Evolutionary conservation across 805 yeast genomes (phyloP).

Genomic region (Candida morakotiae): DNA sequence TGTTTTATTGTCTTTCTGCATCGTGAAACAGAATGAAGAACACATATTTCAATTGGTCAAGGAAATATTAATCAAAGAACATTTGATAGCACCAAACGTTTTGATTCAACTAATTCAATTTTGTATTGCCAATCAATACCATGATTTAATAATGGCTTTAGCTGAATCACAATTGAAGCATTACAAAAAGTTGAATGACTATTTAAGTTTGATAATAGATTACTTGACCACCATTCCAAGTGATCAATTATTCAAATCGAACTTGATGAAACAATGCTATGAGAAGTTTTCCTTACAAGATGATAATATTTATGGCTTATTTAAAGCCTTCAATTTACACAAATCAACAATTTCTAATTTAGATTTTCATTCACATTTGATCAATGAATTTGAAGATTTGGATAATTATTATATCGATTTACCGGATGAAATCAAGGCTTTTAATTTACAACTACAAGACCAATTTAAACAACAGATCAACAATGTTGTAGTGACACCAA

Average conservation of each 20-base stretch:
- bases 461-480: constrained; percentile 11
- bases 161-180: constrained; percentile 31
- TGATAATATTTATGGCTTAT: constrained; percentile 31
- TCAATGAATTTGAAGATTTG: constrained; percentile 35
- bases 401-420: constrained; percentile 34
- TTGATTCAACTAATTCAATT: constrained; percentile 27
- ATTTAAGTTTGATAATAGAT: constrained; percentile 17
- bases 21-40: constrained; percentile 32
- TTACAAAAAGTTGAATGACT: constrained; percentile 18
- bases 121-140: constrained; percentile 22
- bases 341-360: constrained; percentile 14
- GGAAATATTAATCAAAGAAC: constrained; percentile 28
- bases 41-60: constrained; percentile 32
- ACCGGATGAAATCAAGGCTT: constrained; percentile 17
- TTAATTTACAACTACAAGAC: constrained; percentile 14
- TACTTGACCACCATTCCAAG: constrained; percentile 12
- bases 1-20: constrained; percentile 24
- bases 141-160: constrained; percentile 29
- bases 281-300: constrained; percentile 20
- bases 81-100: constrained; percentile 22
- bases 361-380: constrained; percentile 25
- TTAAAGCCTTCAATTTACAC: constrained; percentile 19
- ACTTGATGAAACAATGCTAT: constrained; percentile 23
- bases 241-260: constrained; percentile 24
- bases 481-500: constrained; percentile 6